A percentile compares a stretch with the other conserved stretches of the same genome.
Conservation (phyloP, 495 filamentous ascomycete species). For the Penicillium bovifimosum region DNA sequence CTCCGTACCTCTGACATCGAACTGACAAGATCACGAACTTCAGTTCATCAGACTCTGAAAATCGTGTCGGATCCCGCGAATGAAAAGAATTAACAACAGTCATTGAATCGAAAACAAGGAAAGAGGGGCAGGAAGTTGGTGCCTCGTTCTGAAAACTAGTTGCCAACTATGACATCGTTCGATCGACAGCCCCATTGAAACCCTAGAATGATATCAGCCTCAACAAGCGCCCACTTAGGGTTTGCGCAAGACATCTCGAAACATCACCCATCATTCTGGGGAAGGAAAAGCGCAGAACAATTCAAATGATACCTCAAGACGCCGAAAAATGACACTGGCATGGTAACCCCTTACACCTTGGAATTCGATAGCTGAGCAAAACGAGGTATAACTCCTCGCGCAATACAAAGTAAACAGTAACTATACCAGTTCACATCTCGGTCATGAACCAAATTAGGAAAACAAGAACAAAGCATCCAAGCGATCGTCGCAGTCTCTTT, state of each 20-base stretch:
- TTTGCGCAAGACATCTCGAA: too few species aligned
- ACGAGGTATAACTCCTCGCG: neutral
- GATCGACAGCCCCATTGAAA: neutral
- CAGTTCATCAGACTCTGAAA: neutral
- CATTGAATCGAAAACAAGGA: too few species aligned
- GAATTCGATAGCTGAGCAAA: neutral
- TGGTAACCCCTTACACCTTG: neutral
- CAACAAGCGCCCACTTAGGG: neutral
- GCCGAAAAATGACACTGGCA: neutral
- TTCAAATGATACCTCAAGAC: neutral
- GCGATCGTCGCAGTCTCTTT: neutral
- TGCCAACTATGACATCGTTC: slow-evolving; percentile 2
- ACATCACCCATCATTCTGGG: too few species aligned
- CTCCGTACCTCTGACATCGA: neutral
- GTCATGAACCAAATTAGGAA: neutral
- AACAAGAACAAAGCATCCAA: neutral
- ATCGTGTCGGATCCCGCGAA: neutral
- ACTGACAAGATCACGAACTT: neutral
- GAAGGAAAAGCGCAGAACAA: too few species aligned
- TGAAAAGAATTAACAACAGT: neutral
- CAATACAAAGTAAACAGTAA: neutral
- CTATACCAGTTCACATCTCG: neutral
- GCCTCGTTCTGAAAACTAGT: neutral
- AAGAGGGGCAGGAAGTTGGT: neutral
- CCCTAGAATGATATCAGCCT: neutral